These are phyloP conservation scores for Nemania sp. DNA, from an alignment of 2,329 filamentous ascomycete genomes.

Conservation along the genomic window DNA sequence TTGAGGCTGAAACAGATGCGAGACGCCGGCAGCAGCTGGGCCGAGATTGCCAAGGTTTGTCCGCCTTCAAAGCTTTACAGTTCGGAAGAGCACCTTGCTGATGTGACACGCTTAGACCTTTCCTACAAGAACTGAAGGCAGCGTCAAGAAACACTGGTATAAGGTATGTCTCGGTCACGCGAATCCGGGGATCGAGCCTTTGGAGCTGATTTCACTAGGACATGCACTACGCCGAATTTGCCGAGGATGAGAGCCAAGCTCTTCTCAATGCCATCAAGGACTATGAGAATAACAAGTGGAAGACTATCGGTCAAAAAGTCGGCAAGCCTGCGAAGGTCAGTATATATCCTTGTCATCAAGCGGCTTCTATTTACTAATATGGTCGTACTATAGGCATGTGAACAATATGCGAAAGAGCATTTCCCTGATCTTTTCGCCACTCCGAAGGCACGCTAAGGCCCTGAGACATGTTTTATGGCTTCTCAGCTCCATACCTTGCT, in stretches of 20 bases:
- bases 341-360: constrained; percentile 25
- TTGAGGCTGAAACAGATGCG: constrained; percentile 91
- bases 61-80: not conserved
- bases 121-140: constrained; percentile 90
- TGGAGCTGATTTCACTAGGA: constrained; percentile 60
- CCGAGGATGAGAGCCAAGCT: constrained; percentile 86
- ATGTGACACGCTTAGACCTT: constrained; percentile 67
- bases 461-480: not conserved
- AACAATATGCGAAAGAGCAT: constrained; percentile 96
- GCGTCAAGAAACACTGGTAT: constrained; percentile 99
- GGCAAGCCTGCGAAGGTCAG: constrained; percentile 93
- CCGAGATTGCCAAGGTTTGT: constrained; percentile 91
- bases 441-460: constrained; percentile 38
- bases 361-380: constrained; percentile 22
- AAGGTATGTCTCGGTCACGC: constrained; percentile 64
- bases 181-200: not conserved
- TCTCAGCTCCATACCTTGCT: not conserved
- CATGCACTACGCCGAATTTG: constrained; percentile 99
- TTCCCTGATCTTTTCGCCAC: constrained; percentile 60
- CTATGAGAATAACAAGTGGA: constrained; percentile 99
- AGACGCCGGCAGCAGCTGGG: constrained; percentile 92
- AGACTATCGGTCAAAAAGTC: constrained; percentile 93
- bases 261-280: constrained; percentile 95
- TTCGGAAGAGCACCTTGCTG: not conserved
- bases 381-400: constrained; percentile 64